phyloP scores from a whole-genome alignment of 1,284 basidiomycete genomes.

The Ceratobasidium theobromae region DNA sequence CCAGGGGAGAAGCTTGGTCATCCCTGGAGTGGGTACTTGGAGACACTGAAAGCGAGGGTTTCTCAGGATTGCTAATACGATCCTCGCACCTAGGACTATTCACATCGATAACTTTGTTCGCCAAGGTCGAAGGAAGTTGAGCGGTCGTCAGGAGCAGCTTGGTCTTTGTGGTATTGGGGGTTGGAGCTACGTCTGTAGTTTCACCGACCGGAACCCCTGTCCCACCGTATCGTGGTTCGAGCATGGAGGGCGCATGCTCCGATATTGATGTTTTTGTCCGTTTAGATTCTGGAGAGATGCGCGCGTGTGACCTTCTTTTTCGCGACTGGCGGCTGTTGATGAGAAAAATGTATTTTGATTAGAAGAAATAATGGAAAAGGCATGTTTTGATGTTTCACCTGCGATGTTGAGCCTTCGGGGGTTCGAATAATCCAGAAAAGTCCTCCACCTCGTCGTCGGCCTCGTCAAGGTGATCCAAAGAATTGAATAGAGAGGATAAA shows the following conservation, averaged over 20 bases:
- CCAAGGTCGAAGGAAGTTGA: slow-evolving; percentile 8
- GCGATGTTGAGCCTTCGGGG: background rate
- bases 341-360: background rate
- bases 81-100: background rate
- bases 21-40: background rate
- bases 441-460: slow-evolving; percentile 5
- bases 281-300: slow-evolving; percentile 7
- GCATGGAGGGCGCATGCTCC: slow-evolving; percentile 15
- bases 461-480: slow-evolving; percentile 17
- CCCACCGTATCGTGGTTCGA: slow-evolving; percentile 30
- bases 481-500: slow-evolving; percentile 27
- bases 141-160: background rate
- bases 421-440: background rate
- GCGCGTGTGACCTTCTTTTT: slow-evolving; percentile 13
- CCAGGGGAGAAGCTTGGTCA: background rate
- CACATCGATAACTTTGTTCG: background rate
- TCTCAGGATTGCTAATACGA: background rate
- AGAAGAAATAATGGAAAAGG: background rate
- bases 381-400: slow-evolving; percentile 16
- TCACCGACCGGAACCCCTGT: slow-evolving; percentile 31
- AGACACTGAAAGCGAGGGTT: background rate
- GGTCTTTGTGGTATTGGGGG: background rate
- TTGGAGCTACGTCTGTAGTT: slow-evolving; percentile 10
- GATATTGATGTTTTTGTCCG: slow-evolving; percentile 4
- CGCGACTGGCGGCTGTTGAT: slow-evolving; percentile 3